Evolutionary conservation across 805 yeast genomes (phyloP).

Genomic region (Cyberlindnera misumaiensis): DNA sequence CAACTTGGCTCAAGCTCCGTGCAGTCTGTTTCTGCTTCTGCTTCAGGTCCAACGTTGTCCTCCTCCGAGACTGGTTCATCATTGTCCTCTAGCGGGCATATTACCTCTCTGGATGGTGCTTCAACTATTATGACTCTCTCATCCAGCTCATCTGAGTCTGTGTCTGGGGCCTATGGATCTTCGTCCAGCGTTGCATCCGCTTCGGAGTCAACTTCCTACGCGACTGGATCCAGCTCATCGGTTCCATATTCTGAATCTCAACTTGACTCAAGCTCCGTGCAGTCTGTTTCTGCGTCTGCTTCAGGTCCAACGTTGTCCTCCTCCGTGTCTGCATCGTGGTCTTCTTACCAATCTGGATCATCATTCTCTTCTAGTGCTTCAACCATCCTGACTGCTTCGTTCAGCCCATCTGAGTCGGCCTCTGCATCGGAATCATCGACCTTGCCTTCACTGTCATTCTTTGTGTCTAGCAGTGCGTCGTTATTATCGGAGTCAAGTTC

Average conservation of each 20-base stretch:
- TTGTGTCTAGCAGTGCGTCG: not conserved
- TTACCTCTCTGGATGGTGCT: not conserved
- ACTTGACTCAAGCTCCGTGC: too few species aligned
- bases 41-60: not conserved
- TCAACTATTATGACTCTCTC: not conserved
- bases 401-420: not conserved
- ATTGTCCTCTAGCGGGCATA: too few species aligned
- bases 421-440: too few species aligned
- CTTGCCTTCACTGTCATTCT: too few species aligned
- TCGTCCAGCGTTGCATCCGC: not conserved
- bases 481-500: not conserved
- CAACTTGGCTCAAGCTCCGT: not conserved
- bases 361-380: not conserved
- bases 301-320: too few species aligned
- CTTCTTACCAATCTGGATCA: too few species aligned
- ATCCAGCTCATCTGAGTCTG: not conserved
- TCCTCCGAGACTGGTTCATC: too few species aligned
- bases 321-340: too few species aligned
- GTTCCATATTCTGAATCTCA: too few species aligned
- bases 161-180: too few species aligned
- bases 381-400: not conserved
- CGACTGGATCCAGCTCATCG: not conserved
- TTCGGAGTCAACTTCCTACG: not conserved
- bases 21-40: not conserved
- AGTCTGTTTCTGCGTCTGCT: not conserved